Evolutionary conservation across 2,329 filamentous ascomycete genomes (phyloP).

Genomic region (Colletotrichum viniferum): DNA sequence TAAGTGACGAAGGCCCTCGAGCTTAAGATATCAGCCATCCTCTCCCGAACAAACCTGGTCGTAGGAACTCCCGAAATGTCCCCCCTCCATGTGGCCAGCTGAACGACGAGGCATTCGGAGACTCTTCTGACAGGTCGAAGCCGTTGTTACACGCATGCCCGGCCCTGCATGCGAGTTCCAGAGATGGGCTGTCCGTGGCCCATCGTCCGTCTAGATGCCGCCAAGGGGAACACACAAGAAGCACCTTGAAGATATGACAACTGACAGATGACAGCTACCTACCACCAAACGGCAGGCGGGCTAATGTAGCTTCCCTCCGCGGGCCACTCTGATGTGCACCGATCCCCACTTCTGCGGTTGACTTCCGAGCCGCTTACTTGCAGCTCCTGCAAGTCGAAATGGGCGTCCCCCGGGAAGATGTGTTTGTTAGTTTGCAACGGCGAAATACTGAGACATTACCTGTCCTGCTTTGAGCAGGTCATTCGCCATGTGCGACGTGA

Average conservation of each 20-base stretch:
- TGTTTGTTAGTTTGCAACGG: conserved; percentile 10
- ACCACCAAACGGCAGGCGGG: conserved; percentile 7
- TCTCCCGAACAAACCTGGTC: neutral
- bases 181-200: conserved; percentile 1
- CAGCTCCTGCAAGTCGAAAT: conserved; percentile 1
- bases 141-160: conserved; percentile 1
- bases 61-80: neutral
- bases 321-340: neutral
- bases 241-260: conserved; percentile 18
- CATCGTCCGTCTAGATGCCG: conserved; percentile 3
- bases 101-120: neutral
- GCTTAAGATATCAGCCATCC: neutral
- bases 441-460: neutral
- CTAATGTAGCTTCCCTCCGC: conserved; percentile 8
- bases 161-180: neutral
- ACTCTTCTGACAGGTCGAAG: conserved; percentile 1
- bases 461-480: neutral
- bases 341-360: conserved; percentile 2
- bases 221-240: neutral
- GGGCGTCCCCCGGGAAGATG: neutral
- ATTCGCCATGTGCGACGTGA: neutral
- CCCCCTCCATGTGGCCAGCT: conserved; percentile 3
- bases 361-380: conserved; percentile 15
- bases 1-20: neutral
- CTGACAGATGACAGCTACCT: conserved; percentile 21